These are phyloP conservation scores for Vigna reflexopilosa DNA, from an alignment of 306 rosid species.

Conservation along the genomic window DNA sequence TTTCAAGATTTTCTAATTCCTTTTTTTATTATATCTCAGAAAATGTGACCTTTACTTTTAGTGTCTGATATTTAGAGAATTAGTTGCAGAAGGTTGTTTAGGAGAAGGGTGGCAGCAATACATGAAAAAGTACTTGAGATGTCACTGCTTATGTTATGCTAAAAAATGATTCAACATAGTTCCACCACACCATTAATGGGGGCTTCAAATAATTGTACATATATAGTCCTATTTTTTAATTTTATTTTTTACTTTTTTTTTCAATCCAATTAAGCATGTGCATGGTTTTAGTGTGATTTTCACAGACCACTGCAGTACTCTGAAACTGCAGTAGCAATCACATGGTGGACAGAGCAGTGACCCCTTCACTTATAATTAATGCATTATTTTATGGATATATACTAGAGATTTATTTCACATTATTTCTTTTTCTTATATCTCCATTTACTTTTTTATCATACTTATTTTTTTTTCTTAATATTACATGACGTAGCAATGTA, in stretches of 20 bases:
- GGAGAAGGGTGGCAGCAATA: conserved; percentile 9
- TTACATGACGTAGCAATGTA: too few relatives aligned
- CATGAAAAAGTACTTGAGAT: conserved; percentile 16
- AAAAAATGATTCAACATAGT: neutral
- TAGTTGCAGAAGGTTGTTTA: conserved; percentile 9
- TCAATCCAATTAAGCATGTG: neutral
- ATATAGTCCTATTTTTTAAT: neutral
- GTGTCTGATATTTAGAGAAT: conserved; percentile 45
- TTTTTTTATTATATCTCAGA: neutral
- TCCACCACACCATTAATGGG: conserved; percentile 15
- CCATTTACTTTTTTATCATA: too few relatives aligned
- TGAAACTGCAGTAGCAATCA: conserved; percentile 9
- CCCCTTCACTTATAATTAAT: too few relatives aligned
- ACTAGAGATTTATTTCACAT: too few relatives aligned
- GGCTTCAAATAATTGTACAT: neutral
- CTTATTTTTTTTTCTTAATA: too few relatives aligned
- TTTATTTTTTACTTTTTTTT: neutral
- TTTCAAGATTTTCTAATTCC: too few relatives aligned
- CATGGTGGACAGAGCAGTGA: neutral
- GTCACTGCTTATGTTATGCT: neutral
- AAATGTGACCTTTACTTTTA: conserved; percentile 38
- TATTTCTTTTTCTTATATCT: too few relatives aligned
- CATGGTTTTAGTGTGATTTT: conserved; percentile 10
- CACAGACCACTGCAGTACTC: neutral
- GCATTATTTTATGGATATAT: too few relatives aligned